These are phyloP conservation scores for Parsonsia alboflavescens DNA, from an alignment of 257 asterid genomes.

Conservation along the genomic window DNA sequence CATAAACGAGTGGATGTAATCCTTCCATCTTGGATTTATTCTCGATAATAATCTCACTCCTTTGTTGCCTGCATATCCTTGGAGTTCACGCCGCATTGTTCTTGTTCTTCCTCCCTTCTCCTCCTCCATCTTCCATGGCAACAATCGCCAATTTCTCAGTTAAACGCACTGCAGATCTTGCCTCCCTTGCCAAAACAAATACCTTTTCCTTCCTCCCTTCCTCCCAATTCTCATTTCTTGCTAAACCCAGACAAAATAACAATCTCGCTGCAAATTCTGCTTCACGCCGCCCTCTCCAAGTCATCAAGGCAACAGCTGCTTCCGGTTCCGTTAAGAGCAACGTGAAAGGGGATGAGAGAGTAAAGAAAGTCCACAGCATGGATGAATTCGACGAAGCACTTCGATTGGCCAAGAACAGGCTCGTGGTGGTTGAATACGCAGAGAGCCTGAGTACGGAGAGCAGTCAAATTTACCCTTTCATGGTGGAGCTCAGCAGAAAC, in stretches of 20 bases:
- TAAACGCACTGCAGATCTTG: slow-evolving; percentile 48
- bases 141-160: slow-evolving; percentile 52
- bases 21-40: neutral
- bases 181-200: slow-evolving; percentile 34
- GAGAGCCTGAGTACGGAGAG: slow-evolving; percentile 44
- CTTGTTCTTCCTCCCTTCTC: neutral
- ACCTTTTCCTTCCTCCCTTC: slow-evolving; percentile 25
- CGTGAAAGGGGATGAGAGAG: slow-evolving; percentile 40
- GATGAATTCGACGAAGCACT: slow-evolving; percentile 78
- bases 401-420: slow-evolving; percentile 52
- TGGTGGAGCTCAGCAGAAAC: slow-evolving; percentile 82
- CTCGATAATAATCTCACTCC: neutral
- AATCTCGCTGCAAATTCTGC: neutral
- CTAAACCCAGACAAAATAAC: slow-evolving; percentile 20
- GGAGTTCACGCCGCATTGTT: no score
- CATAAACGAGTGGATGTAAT: slow-evolving; percentile 24
- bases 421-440: slow-evolving; percentile 86
- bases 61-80: neutral
- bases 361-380: slow-evolving; percentile 50
- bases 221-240: slow-evolving; percentile 16
- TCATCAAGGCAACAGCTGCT: slow-evolving; percentile 49
- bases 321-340: slow-evolving; percentile 38
- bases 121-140: slow-evolving; percentile 35
- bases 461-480: slow-evolving; percentile 69
- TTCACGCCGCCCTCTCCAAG: slow-evolving; percentile 11